These are phyloP conservation scores for Phytophthora hybrid DNA, from an alignment of 352 stramenopile species.

Conservation along the genomic window DNA sequence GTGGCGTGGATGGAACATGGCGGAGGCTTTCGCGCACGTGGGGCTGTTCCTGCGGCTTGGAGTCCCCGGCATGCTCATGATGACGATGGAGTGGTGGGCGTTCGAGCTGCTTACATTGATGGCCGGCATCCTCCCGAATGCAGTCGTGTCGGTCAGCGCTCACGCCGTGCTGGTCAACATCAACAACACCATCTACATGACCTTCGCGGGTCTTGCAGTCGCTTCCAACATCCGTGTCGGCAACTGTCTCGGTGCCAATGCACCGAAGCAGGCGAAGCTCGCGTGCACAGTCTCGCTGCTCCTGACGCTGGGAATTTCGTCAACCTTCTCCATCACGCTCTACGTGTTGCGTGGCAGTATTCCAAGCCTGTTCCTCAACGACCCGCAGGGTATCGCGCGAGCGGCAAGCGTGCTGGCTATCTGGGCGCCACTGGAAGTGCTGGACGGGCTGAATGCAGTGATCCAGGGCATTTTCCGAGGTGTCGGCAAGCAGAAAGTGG, in stretches of 20 bases:
- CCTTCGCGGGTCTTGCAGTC: constrained; percentile 63
- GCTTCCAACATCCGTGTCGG: constrained; percentile 71
- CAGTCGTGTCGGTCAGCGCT: constrained; percentile 60
- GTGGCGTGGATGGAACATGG: constrained; percentile 60
- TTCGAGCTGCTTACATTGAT: constrained; percentile 71
- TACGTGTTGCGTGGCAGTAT: constrained; percentile 32
- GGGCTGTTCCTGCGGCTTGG: constrained; percentile 39
- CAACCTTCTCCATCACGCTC: constrained; percentile 37
- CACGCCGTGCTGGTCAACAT: constrained; percentile 74
- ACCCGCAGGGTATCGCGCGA: constrained; percentile 45
- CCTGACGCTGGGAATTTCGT: constrained; percentile 42
- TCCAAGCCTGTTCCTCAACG: constrained; percentile 55
- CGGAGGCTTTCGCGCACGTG: constrained; percentile 40
- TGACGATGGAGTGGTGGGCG: constrained; percentile 76
- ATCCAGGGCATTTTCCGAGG: constrained; percentile 76
- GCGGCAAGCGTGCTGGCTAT: constrained; percentile 53
- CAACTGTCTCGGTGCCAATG: constrained; percentile 64
- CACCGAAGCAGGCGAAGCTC: constrained; percentile 53
- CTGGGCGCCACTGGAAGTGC: constrained; percentile 53
- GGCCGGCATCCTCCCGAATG: constrained; percentile 58
- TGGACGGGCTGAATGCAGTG: constrained; percentile 63
- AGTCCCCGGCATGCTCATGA: constrained; percentile 56
- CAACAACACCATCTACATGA: constrained; percentile 70
- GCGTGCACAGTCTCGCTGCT: constrained; percentile 47
- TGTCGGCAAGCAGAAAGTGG: constrained; percentile 65